phyloP scores from a whole-genome alignment of 2,329 filamentous ascomycete species.

The Aurifilum marmelostoma region DNA sequence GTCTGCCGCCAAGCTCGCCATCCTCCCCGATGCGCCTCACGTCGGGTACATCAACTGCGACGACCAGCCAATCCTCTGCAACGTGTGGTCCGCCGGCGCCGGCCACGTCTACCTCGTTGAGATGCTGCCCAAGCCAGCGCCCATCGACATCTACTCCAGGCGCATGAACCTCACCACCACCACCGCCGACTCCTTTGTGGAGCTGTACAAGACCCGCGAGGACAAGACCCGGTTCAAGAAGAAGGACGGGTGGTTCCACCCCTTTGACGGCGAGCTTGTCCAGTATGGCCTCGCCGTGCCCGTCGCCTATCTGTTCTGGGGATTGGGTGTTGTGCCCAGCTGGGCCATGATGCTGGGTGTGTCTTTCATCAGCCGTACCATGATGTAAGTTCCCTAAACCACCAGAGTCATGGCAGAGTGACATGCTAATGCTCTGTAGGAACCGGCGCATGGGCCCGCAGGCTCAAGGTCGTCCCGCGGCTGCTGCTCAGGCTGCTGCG shows the following conservation, averaged over 20 bases:
- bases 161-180: conserved; percentile 71
- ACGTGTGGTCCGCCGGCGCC: conserved; percentile 68
- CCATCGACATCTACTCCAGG: conserved; percentile 66
- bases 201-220: conserved; percentile 60
- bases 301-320: conserved; percentile 69
- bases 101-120: conserved; percentile 70
- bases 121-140: conserved; percentile 65
- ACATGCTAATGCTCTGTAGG: conserved; percentile 33
- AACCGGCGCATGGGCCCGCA: conserved; percentile 20
- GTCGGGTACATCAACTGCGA: conserved; percentile 76
- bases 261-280: conserved; percentile 70
- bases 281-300: conserved; percentile 65
- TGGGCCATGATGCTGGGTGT: conserved; percentile 80
- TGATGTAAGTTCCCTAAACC: conserved; percentile 67
- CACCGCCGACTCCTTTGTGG: conserved; percentile 64
- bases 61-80: conserved; percentile 73
- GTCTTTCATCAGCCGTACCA: conserved; percentile 71
- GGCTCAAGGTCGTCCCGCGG: conserved; percentile 19
- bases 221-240: conserved; percentile 45
- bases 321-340: conserved; percentile 67
- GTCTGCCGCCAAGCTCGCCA: conserved; percentile 65
- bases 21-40: conserved; percentile 64
- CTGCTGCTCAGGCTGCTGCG: conserved; percentile 28
- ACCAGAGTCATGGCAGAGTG: conserved; percentile 20
- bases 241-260: conserved; percentile 72